Evolutionary conservation across 2,329 filamentous ascomycete genomes (phyloP), one percentile per base, ranked within the genome.

Genomic region (Sclerotinia nivalis): DNA sequence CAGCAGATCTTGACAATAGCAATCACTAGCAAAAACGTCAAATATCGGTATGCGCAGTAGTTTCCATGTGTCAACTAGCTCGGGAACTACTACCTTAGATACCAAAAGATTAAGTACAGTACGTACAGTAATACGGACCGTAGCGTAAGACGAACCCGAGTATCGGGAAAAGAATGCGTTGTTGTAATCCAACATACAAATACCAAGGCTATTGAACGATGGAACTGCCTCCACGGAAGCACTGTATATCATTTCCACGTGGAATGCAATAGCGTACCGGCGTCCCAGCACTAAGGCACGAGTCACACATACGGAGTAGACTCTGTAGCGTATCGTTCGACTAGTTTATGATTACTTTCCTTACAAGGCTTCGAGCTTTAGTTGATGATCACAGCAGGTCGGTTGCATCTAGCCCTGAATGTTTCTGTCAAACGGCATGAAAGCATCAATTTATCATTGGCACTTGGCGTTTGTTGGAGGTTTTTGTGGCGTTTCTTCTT

Each of bases 211-310:
- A 58, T n/a, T 45, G 37, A 22, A 60, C 37, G 15, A 45, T 60
- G 25, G 58, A 60, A 60, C 58, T 37, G 40, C 22, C 22, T 37
- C 31, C 20, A 37, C 12, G 3, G 13, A 47, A 25, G 31, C 34
- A 22, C 43, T 22, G 40, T 54, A 54, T 22, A 58, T 15, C n/a
- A 20, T 40, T 25, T 28, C 61, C 61, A 64, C 47, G 47, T 64
- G 61, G 60, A 50, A 62, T 37, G 15, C 45, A 37, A 62, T 62
- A 37, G 61, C 47, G 61, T 52, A 43, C 61, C 60, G 47, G 45
- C 10, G 15, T 31, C 31, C 60, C 60, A 64, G 45, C 22, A 50
- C 31, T 40, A 58, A 34, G 55, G 31, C 37, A 37, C 40, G n/a
- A n/a, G 40, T 43, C 40, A 43, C 40, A 43, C 13, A 43, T 43